These are phyloP conservation scores for Monosporascus sp. DNA, from an alignment of 2,329 filamentous ascomycete species.

Conservation along the genomic window DNA sequence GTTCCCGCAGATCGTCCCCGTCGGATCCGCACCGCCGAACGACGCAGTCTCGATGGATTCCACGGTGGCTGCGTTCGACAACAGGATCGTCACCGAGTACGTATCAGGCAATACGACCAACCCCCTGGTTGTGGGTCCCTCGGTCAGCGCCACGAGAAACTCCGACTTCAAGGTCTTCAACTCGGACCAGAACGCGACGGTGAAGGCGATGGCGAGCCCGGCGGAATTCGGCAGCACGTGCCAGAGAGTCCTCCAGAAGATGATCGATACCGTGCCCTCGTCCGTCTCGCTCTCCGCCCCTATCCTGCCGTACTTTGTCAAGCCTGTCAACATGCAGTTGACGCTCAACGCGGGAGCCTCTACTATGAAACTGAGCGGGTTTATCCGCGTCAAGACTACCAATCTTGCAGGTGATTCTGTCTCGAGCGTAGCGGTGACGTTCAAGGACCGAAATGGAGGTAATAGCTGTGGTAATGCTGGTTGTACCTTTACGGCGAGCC, in stretches of 20 bases:
- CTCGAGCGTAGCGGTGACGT: conserved; percentile 45
- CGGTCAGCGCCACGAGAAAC: conserved; percentile 39
- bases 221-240: conserved; percentile 44
- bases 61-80: conserved; percentile 47
- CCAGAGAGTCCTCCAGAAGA: conserved; percentile 48
- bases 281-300: conserved; percentile 46
- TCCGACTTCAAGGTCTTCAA: conserved; percentile 54
- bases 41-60: conserved; percentile 44
- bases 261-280: conserved; percentile 57
- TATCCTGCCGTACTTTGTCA: conserved; percentile 53
- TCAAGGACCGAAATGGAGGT: conserved; percentile 50
- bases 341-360: conserved; percentile 44
- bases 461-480: conserved; percentile 35
- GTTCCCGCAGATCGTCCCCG: conserved; percentile 48
- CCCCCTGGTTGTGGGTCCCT: conserved; percentile 49
- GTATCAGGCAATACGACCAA: conserved; percentile 48
- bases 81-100: conserved; percentile 53
- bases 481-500: conserved; percentile 41
- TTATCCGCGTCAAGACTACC: conserved; percentile 54
- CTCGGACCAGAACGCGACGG: conserved; percentile 51
- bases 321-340: conserved; percentile 54
- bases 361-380: conserved; percentile 46
- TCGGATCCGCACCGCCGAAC: conserved; percentile 35
- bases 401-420: conserved; percentile 37
- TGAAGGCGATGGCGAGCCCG: conserved; percentile 41